Evolutionary conservation across 306 rosid genomes (phyloP).

Genomic region (Malus asiatica): DNA sequence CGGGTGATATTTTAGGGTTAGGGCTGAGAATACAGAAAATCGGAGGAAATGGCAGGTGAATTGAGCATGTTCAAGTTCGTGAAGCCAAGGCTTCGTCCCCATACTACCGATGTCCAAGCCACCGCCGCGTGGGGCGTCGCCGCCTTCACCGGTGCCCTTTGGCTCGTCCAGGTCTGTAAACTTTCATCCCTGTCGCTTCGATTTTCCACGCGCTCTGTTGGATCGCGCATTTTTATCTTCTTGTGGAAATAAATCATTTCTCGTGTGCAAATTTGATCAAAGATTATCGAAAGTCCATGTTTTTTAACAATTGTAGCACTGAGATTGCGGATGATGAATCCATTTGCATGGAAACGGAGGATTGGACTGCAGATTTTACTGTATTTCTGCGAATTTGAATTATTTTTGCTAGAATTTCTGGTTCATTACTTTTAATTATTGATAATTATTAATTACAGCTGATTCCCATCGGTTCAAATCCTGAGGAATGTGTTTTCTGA

Average conservation of each 20-base stretch:
- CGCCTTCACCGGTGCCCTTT: conserved; percentile 53
- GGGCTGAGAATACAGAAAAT: neutral
- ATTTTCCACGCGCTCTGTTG: neutral
- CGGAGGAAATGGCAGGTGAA: conserved; percentile 38
- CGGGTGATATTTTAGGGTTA: conserved; percentile 20
- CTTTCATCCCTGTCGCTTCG: neutral
- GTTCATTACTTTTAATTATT: neutral
- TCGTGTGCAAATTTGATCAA: neutral
- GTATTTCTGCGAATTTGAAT: neutral
- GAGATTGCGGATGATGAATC: neutral
- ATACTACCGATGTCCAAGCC: conserved; percentile 54
- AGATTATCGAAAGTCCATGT: neutral
- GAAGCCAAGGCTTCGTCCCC: conserved; percentile 40
- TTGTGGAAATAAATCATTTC: neutral
- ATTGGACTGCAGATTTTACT: neutral
- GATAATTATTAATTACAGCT: no score
- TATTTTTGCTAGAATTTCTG: neutral
- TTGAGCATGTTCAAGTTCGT: conserved; percentile 23
- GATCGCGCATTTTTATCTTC: neutral
- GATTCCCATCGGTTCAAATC: neutral
- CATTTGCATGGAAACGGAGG: neutral
- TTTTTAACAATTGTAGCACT: neutral
- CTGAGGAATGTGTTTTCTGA: neutral
- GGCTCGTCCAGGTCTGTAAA: conserved; percentile 47
- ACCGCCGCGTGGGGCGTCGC: conserved; percentile 86